A percentile compares a stretch with the other conserved stretches of the same genome.
Conservation (phyloP, 2,329 filamentous ascomycete species). For the Neonectria faginata region DNA sequence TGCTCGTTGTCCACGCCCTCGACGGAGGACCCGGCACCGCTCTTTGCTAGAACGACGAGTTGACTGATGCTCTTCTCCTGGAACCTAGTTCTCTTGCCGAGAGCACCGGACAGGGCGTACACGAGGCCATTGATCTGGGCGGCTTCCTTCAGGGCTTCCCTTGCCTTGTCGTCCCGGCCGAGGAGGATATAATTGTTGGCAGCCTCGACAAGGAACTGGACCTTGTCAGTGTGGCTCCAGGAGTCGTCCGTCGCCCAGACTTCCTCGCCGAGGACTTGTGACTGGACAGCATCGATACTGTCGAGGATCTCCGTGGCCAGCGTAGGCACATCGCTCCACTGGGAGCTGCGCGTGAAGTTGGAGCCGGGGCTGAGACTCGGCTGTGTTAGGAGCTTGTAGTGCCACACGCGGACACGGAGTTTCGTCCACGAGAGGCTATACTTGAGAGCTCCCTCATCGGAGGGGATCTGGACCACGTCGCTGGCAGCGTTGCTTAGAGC, state of each 20-base stretch:
- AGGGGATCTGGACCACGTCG: constrained; percentile 44
- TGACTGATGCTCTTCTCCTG: constrained; percentile 87
- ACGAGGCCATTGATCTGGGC: constrained; percentile 75
- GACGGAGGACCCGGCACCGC: constrained; percentile 55
- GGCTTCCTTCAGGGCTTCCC: constrained; percentile 76
- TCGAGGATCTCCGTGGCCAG: constrained; percentile 64
- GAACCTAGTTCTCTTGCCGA: constrained; percentile 87
- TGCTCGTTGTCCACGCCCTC: constrained; percentile 40
- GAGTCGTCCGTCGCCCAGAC: constrained; percentile 53
- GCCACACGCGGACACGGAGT: constrained; percentile 78
- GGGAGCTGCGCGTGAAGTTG: constrained; percentile 66
- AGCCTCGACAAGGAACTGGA: constrained; percentile 83
- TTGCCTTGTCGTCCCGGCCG: constrained; percentile 81
- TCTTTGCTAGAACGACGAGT: constrained; percentile 89
- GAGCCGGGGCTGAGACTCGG: constrained; percentile 66
- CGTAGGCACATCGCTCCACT: constrained; percentile 69
- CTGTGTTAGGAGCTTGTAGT: constrained; percentile 70
- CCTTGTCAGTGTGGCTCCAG: constrained; percentile 64
- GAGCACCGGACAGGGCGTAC: constrained; percentile 84
- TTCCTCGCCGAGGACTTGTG: constrained; percentile 51
- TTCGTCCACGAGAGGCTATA: constrained; percentile 68
- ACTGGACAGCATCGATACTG: constrained; percentile 57
- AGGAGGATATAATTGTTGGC: constrained; percentile 87
- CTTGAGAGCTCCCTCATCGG: constrained; percentile 55
- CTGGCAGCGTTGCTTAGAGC: constrained; percentile 37